Conservation (phyloP, 805 yeast genomes). For the Pichia pseudocactophila region DNA sequence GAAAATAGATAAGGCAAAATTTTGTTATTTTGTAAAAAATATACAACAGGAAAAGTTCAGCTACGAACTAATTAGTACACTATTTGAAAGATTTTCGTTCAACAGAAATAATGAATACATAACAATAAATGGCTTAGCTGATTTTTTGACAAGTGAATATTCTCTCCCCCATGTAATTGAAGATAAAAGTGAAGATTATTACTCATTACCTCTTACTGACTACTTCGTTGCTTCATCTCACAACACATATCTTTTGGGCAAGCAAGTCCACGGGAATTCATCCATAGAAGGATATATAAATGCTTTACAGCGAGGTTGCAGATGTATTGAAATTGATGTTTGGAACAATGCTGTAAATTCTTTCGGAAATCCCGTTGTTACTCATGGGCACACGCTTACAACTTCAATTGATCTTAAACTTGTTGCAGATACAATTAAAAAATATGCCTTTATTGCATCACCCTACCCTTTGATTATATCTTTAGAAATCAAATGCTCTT, state of each 20-base stretch:
- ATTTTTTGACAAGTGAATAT: constrained; percentile 27
- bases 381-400: constrained; percentile 84
- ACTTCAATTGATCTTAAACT: constrained; percentile 58
- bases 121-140: constrained; percentile 21
- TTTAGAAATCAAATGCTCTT: constrained; percentile 72
- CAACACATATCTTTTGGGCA: constrained; percentile 82
- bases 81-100: constrained; percentile 33
- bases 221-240: constrained; percentile 91
- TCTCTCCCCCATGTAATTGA: constrained; percentile 16
- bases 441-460: constrained; percentile 82
- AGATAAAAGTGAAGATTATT: constrained; percentile 27
- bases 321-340: constrained; percentile 90
- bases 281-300: constrained; percentile 85
- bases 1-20: constrained; percentile 24
- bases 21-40: constrained; percentile 35
- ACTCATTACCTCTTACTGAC: constrained; percentile 64
- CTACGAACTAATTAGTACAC: constrained; percentile 19
- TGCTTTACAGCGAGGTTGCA: constrained; percentile 83
- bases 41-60: constrained; percentile 30
- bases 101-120: constrained; percentile 12
- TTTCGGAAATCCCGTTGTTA: constrained; percentile 67
- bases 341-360: constrained; percentile 56
- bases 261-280: constrained; percentile 80
- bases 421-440: constrained; percentile 65
- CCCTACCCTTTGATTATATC: constrained; percentile 83